Conservation (phyloP, 192 early-diverging fungal genomes). For the Coemansia umbellata region DNA sequence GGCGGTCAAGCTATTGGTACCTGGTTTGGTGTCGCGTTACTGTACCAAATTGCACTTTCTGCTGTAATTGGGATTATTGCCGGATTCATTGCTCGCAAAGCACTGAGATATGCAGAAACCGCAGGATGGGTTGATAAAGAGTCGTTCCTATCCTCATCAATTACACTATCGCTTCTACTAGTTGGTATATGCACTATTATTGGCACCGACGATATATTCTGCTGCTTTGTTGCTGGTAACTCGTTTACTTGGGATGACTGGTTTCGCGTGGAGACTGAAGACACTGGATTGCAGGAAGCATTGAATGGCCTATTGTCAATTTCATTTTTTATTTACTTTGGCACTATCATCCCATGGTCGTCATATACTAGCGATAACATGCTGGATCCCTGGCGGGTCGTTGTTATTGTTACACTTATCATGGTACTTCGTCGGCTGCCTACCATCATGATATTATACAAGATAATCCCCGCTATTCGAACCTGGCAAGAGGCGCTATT, state of each 20-base stretch:
- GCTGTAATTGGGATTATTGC: conserved; percentile 66
- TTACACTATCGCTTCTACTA: conserved; percentile 69
- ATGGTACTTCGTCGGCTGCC: conserved; percentile 74
- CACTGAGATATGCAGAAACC: conserved; percentile 63
- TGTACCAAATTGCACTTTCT: conserved; percentile 74
- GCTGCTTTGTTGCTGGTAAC: conserved; percentile 77
- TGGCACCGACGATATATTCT: conserved; percentile 71
- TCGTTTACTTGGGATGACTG: conserved; percentile 88
- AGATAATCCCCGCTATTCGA: conserved; percentile 63
- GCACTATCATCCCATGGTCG: conserved; percentile 70
- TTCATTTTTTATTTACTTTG: conserved; percentile 87
- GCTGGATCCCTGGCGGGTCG: conserved; percentile 62
- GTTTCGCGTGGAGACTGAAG: conserved; percentile 78
- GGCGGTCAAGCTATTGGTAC: conserved; percentile 66
- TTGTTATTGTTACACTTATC: conserved; percentile 58
- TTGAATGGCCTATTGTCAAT: conserved; percentile 85
- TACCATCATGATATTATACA: conserved; percentile 58
- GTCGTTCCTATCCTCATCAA: conserved; percentile 74
- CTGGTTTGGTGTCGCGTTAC: conserved; percentile 73
- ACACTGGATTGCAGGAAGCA: conserved; percentile 84
- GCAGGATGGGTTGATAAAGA: conserved; percentile 83
- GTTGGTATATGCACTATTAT: conserved; percentile 70
- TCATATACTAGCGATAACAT: conserved; percentile 51
- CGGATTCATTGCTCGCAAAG: conserved; percentile 64
- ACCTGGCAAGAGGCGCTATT: conserved; percentile 74